These are phyloP conservation scores for Handroanthus guayacan DNA, from an alignment of 257 asterid genomes.

Conservation along the genomic window DNA sequence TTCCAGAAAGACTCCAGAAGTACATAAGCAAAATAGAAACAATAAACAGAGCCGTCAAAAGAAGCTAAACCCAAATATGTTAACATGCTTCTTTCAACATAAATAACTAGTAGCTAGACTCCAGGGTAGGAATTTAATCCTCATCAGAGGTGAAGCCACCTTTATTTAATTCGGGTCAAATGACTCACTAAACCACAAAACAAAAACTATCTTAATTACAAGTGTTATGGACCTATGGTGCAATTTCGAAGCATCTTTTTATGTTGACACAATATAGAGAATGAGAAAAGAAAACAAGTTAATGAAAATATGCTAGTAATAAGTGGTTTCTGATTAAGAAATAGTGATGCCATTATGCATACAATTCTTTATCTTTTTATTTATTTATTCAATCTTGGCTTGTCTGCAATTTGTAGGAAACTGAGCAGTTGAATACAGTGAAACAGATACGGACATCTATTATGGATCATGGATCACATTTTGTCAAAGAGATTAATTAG, in stretches of 20 bases:
- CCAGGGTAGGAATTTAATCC: constrained; percentile 10
- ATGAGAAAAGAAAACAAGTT: background rate
- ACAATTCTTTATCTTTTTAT: background rate
- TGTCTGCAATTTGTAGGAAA: background rate
- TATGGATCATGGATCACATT: background rate
- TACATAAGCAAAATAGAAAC: background rate
- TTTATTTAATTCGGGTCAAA: background rate
- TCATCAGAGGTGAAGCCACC: constrained; percentile 15
- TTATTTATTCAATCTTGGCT: background rate
- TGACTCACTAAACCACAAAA: constrained; percentile 5
- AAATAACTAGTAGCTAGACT: background rate
- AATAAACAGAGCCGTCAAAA: background rate
- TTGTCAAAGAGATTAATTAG: background rate
- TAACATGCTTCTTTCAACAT: background rate
- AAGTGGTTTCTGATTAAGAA: background rate
- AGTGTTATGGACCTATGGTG: background rate
- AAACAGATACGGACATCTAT: background rate
- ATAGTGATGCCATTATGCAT: background rate
- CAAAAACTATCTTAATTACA: background rate
- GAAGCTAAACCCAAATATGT: background rate
- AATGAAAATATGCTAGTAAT: background rate
- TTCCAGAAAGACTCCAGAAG: background rate
- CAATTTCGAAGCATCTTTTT: background rate
- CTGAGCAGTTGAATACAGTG: background rate
- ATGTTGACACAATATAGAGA: background rate